phyloP scores from a whole-genome alignment of 805 yeast species.

The Candida odintsovae region DNA sequence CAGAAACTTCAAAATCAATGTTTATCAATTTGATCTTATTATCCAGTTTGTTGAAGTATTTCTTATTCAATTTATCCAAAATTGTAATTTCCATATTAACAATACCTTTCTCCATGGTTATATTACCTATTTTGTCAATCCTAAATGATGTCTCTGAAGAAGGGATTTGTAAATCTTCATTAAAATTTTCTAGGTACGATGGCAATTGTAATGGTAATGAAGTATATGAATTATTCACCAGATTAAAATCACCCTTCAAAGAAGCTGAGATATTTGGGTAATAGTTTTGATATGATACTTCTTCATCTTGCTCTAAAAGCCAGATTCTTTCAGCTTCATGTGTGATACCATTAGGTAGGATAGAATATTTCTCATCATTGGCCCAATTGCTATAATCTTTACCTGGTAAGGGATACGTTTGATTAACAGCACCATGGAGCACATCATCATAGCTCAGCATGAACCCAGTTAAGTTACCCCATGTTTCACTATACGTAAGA shows the following conservation, averaged over 20 bases:
- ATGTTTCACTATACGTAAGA: constrained; percentile 44
- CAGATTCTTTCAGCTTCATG: constrained; percentile 46
- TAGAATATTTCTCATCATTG: constrained; percentile 46
- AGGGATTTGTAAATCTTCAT: constrained; percentile 9
- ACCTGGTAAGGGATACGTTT: constrained; percentile 53
- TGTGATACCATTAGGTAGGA: constrained; percentile 57
- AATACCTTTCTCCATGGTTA: constrained; percentile 30
- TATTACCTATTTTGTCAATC: constrained; percentile 21
- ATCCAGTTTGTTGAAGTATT: constrained; percentile 28
- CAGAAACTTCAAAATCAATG: constrained; percentile 29
- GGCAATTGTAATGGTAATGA: constrained; percentile 20
- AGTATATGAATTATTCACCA: constrained; percentile 11
- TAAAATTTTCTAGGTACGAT: constrained; percentile 13
- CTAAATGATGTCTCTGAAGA: constrained; percentile 3
- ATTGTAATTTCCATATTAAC: constrained; percentile 14
- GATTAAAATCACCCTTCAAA: constrained; percentile 36
- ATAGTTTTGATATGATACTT: constrained; percentile 13
- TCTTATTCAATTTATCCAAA: constrained; percentile 14
- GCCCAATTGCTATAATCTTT: constrained; percentile 38
- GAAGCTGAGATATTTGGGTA: constrained; percentile 45
- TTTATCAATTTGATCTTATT: constrained; percentile 35
- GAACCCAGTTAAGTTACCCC: constrained; percentile 72
- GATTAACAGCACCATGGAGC: constrained; percentile 35
- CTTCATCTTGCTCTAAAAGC: constrained; percentile 29
- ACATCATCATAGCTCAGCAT: constrained; percentile 59